phyloP scores from a whole-genome alignment of 306 rosid species.

The Benincasa hispida region DNA sequence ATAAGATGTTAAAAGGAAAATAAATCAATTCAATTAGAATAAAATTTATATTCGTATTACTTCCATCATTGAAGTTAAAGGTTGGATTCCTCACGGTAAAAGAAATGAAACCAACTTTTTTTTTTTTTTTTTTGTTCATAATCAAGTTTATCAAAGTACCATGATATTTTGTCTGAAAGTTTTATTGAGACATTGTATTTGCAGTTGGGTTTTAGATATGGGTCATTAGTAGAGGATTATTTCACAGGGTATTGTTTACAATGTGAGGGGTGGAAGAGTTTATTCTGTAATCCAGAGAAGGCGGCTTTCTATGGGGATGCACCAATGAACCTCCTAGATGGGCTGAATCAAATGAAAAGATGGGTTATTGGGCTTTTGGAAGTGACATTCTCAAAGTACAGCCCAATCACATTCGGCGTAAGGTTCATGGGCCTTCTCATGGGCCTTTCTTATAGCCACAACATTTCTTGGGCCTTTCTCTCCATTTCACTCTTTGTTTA shows the following conservation, averaged over 20 bases:
- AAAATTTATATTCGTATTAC: too few species aligned
- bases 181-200: too few species aligned
- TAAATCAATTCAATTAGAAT: too few species aligned
- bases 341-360: conserved; percentile 19
- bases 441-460: conserved; percentile 18
- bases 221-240: conserved; percentile 22
- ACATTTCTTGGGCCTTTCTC: conserved; percentile 8
- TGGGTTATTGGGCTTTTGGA: conserved; percentile 22
- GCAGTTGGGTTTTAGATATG: conserved; percentile 31
- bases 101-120: too few species aligned
- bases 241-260: conserved; percentile 11
- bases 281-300: conserved; percentile 23
- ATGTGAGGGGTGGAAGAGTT: conserved; percentile 23
- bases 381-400: conserved; percentile 16
- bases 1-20: too few species aligned
- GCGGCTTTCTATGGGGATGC: conserved; percentile 24
- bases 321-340: conserved; percentile 18
- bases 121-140: too few species aligned
- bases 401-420: conserved; percentile 15
- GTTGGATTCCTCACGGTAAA: too few species aligned
- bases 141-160: too few species aligned
- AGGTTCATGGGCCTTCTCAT: conserved; percentile 15
- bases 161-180: too few species aligned
- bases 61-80: too few species aligned
- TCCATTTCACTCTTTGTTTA: conserved; percentile 17